A percentile compares a stretch with the other conserved stretches of the same genome.
These are phyloP conservation scores for Fusarium liriodendri DNA, from an alignment of 2,329 filamentous ascomycete species.

Conservation along the genomic window DNA sequence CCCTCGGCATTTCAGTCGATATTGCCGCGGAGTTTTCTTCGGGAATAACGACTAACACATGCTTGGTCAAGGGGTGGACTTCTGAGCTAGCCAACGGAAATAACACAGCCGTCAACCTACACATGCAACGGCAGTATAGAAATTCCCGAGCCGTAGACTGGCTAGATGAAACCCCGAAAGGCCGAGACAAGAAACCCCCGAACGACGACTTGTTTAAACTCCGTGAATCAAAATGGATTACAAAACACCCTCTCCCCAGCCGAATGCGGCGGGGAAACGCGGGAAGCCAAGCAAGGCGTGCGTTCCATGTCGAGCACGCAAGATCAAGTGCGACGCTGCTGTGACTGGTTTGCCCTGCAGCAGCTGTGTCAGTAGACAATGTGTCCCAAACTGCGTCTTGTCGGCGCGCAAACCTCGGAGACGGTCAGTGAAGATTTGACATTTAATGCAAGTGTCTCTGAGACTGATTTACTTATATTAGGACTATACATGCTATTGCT, in stretches of 20 bases:
- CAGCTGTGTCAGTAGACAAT: slow-evolving; percentile 24
- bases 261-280: neutral
- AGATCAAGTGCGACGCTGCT: slow-evolving; percentile 35
- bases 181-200: neutral
- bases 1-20: neutral
- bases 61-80: no score
- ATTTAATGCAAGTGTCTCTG: neutral
- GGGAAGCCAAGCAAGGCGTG: slow-evolving; percentile 33
- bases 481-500: neutral
- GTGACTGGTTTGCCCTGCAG: slow-evolving; percentile 23
- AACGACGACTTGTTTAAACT: neutral
- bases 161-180: neutral
- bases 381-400: slow-evolving; percentile 6
- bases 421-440: neutral
- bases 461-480: neutral
- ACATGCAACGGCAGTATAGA: neutral
- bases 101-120: no score
- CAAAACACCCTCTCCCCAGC: neutral
- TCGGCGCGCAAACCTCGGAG: slow-evolving; percentile 26
- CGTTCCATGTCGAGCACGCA: slow-evolving; percentile 30
- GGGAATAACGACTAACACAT: neutral
- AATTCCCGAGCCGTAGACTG: neutral
- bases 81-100: no score
- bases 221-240: neutral
- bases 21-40: neutral